These are phyloP conservation scores for Calonectria pauciramosa DNA, from an alignment of 2,329 filamentous ascomycete genomes.

Conservation along the genomic window DNA sequence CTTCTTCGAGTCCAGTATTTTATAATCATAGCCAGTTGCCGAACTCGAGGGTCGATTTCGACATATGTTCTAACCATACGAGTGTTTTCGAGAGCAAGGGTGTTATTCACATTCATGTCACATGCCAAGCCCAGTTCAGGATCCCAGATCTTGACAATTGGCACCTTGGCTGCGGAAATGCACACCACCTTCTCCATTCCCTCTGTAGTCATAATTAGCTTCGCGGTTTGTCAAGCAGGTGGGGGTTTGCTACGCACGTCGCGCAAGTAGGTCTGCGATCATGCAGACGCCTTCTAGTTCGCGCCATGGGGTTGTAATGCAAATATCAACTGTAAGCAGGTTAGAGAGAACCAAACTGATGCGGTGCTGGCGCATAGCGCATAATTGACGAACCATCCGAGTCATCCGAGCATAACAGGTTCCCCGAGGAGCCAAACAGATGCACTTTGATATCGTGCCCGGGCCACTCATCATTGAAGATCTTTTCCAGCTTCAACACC, in stretches of 20 bases:
- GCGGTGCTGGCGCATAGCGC: neutral
- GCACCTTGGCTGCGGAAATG: slow-evolving; percentile 94
- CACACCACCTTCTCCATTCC: slow-evolving; percentile 98
- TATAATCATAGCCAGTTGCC: slow-evolving; percentile 94
- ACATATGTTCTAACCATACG: slow-evolving; percentile 98
- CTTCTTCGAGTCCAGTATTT: slow-evolving; percentile 97
- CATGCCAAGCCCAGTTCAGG: slow-evolving; percentile 90
- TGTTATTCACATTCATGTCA: slow-evolving; percentile 99
- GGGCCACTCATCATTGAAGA: slow-evolving; percentile 93
- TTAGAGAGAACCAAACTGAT: slow-evolving; percentile 24
- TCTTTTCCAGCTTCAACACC: slow-evolving; percentile 87
- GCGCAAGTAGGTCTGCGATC: slow-evolving; percentile 87
- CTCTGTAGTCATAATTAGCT: slow-evolving; percentile 70
- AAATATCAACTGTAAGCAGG: slow-evolving; percentile 83
- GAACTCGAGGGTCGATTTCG: slow-evolving; percentile 89
- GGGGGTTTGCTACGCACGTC: slow-evolving; percentile 72
- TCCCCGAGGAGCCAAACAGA: slow-evolving; percentile 98
- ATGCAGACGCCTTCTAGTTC: slow-evolving; percentile 91
- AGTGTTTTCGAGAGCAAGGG: slow-evolving; percentile 93
- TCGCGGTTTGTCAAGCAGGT: neutral
- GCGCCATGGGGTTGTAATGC: slow-evolving; percentile 92
- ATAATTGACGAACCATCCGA: slow-evolving; percentile 82
- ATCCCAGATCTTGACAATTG: slow-evolving; percentile 99
- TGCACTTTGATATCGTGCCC: slow-evolving; percentile 90
- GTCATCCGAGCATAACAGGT: slow-evolving; percentile 92